Evolutionary conservation across 2,329 filamentous ascomycete genomes (phyloP), one percentile per base, ranked within the genome.

Genomic region (Lecanosticta acicola): DNA sequence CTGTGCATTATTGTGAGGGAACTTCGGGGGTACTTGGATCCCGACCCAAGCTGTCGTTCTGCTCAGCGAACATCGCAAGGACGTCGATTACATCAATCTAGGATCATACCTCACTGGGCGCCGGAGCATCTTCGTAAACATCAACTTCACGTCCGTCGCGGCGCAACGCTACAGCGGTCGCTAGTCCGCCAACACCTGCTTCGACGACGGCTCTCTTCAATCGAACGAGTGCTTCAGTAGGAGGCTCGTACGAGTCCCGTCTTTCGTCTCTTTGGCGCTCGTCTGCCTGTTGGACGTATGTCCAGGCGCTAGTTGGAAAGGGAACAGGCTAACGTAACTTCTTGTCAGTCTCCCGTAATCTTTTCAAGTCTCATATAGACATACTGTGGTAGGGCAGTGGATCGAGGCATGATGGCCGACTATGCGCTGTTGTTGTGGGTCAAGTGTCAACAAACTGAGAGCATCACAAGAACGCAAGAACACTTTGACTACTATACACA

Each of bases 1-100:
- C 20, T 38, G 35, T 38, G 3, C 35, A 38, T 38, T 14, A 38
- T 38, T 17, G 35, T 38, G 35, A 38, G 35, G n/a, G 35, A 38
- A 17, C n/a, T 38, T 38, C 10, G 35, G 35, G 14, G 35, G 35
- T 7, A 38, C 17, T 19, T 38, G 35, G 35, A 38, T 17, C 35
- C 35, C 19, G 35, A n/a, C 5, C 35, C 35, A 13, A 38, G 35
- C 35, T 38, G 17, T 5, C 3, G 7, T 38, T 16, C 5, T 9
- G 8, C 17, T 35, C 5, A 35, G 33, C 33, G n/a, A 35, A 7
- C 4, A 16, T n/a, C 26, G 17, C 13, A 14, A 13, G n/a, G 7
- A 7, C 10, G 17, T 17, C n/a, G 17, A 11, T 29, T 29, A 11
- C 11, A 38, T 38, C 17, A 3, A 7, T 38, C 17, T 5, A 7